Base-by-base conservation (phyloP, 2,329 filamentous ascomycete genomes). In the Aspergillus bombycis region DNA sequence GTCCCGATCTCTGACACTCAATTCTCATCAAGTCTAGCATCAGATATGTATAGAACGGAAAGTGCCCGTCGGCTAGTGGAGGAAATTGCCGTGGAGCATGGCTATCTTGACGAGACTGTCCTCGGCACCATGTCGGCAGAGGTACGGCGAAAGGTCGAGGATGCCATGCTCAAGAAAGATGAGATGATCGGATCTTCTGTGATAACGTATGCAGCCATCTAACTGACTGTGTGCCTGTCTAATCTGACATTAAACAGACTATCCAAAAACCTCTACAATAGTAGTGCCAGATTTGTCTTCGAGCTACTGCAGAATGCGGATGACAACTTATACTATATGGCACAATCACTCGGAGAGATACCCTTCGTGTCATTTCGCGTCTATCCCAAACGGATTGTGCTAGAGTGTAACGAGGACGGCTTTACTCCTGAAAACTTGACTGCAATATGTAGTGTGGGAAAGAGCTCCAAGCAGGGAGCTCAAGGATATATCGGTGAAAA, bases 361-460 rank as follows among this genome's bases (percentile, higher is more conserved):
- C 56, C 77, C 68, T 57, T 74, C 57, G 45, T 67, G 73, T 0
- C 60, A 21, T 57, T 76, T 73, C 61, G 62, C 6, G 16, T 60
- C 7, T 67, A 69, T 16, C 62, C 26, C 0, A 67, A 72, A 0
- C 70, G 57, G 0, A 75, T 87, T 0, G 60, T 81, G 0, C 64
- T 86, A 4, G 81, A 79, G 32, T 76, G 70, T n/a, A 81, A 81
- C 53, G 79, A 81, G 62, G 74, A 85, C 62, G 79, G 79, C 2
- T 81, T 81, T 63, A 74, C 67, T 2, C 48, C 68, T 14, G 65
- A 66, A 5, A 72, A 82, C 61, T 64, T 81, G 19, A 55, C 68
- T 34, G 74, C 80, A 0, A 79, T 82, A 8, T 82, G 78, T 63
- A 74, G 43, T n/a, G n/a, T 45, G 12, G 75, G 75, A 77, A 60